These are phyloP conservation scores for Tranzscheliella williamsii DNA, from an alignment of 1,284 basidiomycete genomes.

Conservation along the genomic window DNA sequence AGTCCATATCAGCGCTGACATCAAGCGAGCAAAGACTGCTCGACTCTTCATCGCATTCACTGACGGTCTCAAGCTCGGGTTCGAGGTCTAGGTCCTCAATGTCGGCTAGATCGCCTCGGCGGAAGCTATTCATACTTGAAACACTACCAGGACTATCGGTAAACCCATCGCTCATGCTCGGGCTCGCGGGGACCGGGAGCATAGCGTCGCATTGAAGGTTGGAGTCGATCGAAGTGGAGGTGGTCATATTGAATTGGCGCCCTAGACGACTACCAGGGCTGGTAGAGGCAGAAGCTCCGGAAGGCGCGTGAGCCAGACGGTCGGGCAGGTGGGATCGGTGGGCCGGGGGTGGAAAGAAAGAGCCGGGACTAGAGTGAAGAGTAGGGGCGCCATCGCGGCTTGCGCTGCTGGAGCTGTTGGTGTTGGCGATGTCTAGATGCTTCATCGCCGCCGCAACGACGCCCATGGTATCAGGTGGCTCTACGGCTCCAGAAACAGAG, in stretches of 20 bases:
- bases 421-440: slow-evolving; percentile 2
- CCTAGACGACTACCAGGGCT: slow-evolving; percentile 20
- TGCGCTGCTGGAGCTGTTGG: slow-evolving; percentile 21
- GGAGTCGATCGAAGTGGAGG: slow-evolving; percentile 25
- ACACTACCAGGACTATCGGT: slow-evolving; percentile 51
- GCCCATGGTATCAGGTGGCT: slow-evolving; percentile 30
- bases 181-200: slow-evolving; percentile 26
- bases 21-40: slow-evolving; percentile 46
- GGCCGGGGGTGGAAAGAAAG: slow-evolving; percentile 13
- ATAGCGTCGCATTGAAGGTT: slow-evolving; percentile 15
- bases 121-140: slow-evolving; percentile 48
- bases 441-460: slow-evolving; percentile 21
- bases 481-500: slow-evolving; percentile 13
- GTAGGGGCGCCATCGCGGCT: not conserved
- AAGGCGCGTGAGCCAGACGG: slow-evolving; percentile 7
- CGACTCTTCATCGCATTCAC: slow-evolving; percentile 51
- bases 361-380: slow-evolving; percentile 4
- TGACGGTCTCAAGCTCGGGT: slow-evolving; percentile 54
- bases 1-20: slow-evolving; percentile 37
- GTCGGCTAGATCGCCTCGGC: slow-evolving; percentile 53
- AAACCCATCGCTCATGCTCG: slow-evolving; percentile 40
- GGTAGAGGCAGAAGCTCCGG: not conserved
- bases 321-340: slow-evolving; percentile 6
- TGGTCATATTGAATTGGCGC: slow-evolving; percentile 28
- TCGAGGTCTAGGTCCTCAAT: slow-evolving; percentile 56